A percentile compares a stretch with the other conserved stretches of the same genome.
Conservation (phyloP, 1,284 basidiomycete genomes). For the Agroathelia rolfsii region DNA sequence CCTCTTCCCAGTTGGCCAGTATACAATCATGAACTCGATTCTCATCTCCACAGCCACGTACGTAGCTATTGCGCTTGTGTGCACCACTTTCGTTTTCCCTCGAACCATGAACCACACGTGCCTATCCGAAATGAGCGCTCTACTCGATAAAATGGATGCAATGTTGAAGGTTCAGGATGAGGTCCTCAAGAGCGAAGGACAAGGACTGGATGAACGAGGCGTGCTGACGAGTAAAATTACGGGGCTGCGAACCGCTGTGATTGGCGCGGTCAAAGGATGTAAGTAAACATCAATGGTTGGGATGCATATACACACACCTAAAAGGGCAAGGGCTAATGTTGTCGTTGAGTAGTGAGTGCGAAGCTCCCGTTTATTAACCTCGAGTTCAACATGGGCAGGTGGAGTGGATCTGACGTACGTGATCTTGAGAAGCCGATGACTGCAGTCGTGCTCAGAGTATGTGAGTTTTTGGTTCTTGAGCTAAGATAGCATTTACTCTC, state of each 20-base stretch:
- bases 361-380: conserved; percentile 38
- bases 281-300: too few species aligned
- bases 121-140: conserved; percentile 21
- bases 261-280: conserved; percentile 19
- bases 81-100: conserved; percentile 35
- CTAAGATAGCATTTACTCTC: too few species aligned
- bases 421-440: conserved; percentile 33
- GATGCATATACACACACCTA: too few species aligned
- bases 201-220: conserved; percentile 23
- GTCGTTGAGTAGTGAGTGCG: conserved; percentile 25
- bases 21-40: conserved; percentile 25
- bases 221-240: conserved; percentile 21
- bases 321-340: too few species aligned
- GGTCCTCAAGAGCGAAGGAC: conserved; percentile 26
- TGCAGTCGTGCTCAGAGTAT: conserved; percentile 29
- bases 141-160: conserved; percentile 24
- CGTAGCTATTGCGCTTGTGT: conserved; percentile 27
- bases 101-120: conserved; percentile 49
- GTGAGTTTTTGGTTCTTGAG: conserved; percentile 22
- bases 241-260: conserved; percentile 17
- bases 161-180: conserved; percentile 30
- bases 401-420: conserved; percentile 43
- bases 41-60: conserved; percentile 27
- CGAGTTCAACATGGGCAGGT: conserved; percentile 44
- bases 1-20: conserved; percentile 32